Percentiles rank a stretch among this genome's conserved stretches.
These are phyloP conservation scores for Medicago ruthenica DNA, from an alignment of 306 rosid species.

Conservation along the genomic window DNA sequence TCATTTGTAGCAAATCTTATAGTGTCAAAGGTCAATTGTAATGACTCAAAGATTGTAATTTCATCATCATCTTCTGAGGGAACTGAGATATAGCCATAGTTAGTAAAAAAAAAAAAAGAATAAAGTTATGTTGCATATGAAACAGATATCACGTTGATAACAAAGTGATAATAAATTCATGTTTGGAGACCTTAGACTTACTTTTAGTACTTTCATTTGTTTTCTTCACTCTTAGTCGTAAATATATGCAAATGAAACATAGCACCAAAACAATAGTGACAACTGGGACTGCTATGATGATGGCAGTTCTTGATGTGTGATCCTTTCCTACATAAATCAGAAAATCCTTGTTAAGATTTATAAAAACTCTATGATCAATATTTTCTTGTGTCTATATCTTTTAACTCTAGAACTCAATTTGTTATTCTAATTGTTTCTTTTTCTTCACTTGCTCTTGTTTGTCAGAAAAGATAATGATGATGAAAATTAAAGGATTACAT, in stretches of 20 bases:
- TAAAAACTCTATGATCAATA: too few relatives aligned
- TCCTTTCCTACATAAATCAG: constrained; percentile 5
- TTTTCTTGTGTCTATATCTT: too few relatives aligned
- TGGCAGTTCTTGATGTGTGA: not conserved
- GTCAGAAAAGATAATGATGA: too few relatives aligned
- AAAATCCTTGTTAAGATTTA: not conserved
- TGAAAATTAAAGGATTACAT: not conserved
- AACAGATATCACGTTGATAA: not conserved
- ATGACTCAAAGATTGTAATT: not conserved
- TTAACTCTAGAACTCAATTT: too few relatives aligned
- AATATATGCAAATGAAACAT: constrained; percentile 11
- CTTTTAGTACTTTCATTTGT: not conserved
- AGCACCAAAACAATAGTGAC: not conserved
- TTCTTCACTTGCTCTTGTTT: too few relatives aligned
- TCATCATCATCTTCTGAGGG: not conserved
- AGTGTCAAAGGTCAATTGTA: not conserved
- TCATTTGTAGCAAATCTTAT: constrained; percentile 9
- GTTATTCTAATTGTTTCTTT: too few relatives aligned
- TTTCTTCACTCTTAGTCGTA: not conserved
- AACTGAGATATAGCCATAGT: not conserved
- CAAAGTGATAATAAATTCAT: not conserved
- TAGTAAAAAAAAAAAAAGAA: too few relatives aligned
- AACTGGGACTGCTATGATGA: not conserved
- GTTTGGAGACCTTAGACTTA: not conserved
- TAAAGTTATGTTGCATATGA: not conserved